These are phyloP conservation scores for Saprolegnia parasitica DNA, from an alignment of 352 stramenopile species.

Conservation along the genomic window DNA sequence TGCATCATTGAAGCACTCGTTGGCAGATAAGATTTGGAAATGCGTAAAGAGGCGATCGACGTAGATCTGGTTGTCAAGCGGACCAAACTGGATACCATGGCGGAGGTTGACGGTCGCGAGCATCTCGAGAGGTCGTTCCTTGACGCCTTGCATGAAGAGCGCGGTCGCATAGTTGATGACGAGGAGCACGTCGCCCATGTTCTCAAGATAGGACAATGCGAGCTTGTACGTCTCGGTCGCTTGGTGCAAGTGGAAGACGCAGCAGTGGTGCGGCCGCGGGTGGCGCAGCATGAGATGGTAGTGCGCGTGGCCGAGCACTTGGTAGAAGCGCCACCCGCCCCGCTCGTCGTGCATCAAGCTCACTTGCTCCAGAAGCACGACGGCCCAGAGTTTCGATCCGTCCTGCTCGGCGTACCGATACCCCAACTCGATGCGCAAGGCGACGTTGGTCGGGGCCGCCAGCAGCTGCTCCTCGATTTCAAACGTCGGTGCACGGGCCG, in stretches of 20 bases:
- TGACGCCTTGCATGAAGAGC: conserved; percentile 25
- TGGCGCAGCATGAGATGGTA: conserved; percentile 13
- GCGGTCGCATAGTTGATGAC: conserved; percentile 18
- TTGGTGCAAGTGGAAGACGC: conserved; percentile 22
- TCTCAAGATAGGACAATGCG: conserved; percentile 19
- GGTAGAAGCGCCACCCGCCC: conserved; percentile 18
- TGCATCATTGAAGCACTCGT: conserved; percentile 1
- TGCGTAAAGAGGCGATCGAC: conserved; percentile 9
- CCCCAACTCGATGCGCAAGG: conserved; percentile 8
- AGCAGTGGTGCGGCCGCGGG: conserved; percentile 12
- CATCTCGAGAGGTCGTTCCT: conserved; percentile 18
- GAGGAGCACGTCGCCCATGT: conserved; percentile 11
- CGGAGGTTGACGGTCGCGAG: conserved; percentile 16
- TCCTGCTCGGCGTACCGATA: conserved; percentile 13
- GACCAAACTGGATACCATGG: conserved; percentile 7
- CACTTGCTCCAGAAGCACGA: conserved; percentile 23
- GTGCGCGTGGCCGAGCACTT: conserved; percentile 15
- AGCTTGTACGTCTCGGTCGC: conserved; percentile 9
- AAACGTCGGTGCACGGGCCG: conserved; percentile 12
- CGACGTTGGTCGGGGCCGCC: background rate
- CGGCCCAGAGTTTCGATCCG: background rate
- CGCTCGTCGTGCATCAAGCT: conserved; percentile 21
- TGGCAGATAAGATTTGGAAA: conserved; percentile 12
- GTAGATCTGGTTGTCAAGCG: background rate
- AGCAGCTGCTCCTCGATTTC: conserved; percentile 24